These are phyloP conservation scores for Backusella mclennaniae DNA, from an alignment of 192 early-diverging fungal genomes.

Conservation along the genomic window DNA sequence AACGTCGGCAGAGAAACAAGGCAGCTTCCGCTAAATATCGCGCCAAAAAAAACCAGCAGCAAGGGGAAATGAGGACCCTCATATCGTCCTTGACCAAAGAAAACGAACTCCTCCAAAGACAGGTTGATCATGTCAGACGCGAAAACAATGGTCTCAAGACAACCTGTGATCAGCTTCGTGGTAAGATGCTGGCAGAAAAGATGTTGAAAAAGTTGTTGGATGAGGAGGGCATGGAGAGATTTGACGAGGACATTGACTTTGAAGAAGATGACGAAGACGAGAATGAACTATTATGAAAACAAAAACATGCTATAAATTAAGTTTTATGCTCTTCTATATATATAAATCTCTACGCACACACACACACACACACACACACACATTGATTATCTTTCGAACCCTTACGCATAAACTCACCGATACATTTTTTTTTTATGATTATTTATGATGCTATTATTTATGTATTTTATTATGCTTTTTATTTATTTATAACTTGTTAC, in stretches of 20 bases:
- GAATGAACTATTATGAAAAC: conserved; percentile 1
- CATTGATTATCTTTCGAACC: not conserved
- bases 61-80: conserved; percentile 48
- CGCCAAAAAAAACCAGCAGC: conserved; percentile 55
- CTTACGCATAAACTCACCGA: not conserved
- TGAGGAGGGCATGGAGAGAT: not conserved
- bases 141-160: conserved; percentile 47
- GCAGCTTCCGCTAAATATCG: conserved; percentile 58
- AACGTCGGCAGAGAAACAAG: conserved; percentile 55
- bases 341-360: not conserved
- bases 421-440: not conserved
- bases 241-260: conserved; percentile 16
- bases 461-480: conserved; percentile 6
- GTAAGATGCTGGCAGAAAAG: conserved; percentile 50
- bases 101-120: conserved; percentile 42
- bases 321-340: not conserved
- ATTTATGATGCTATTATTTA: not conserved
- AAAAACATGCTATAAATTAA: not conserved
- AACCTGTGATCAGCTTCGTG: conserved; percentile 44
- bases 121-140: conserved; percentile 38
- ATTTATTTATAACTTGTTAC: not conserved
- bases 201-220: conserved; percentile 27
- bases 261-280: conserved; percentile 12
- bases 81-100: conserved; percentile 39
- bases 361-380: not conserved